Base-by-base conservation (phyloP, 495 filamentous ascomycete species). In the Tuber magnatum region DNA sequence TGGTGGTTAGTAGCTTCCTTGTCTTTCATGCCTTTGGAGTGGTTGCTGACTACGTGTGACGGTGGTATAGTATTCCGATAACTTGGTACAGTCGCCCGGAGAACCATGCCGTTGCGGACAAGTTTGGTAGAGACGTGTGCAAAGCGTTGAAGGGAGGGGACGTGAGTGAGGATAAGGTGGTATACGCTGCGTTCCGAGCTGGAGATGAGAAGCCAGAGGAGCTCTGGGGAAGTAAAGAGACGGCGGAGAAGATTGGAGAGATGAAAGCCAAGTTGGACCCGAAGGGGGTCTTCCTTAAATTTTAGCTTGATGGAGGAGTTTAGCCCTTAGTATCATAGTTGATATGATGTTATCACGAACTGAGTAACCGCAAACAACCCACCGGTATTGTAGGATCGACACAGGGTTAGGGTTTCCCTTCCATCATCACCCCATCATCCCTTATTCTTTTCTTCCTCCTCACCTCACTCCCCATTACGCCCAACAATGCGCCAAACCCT, bases 401-500 rank as follows among this genome's bases (percentile, higher is more conserved):
- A 1, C 6, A 65, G 56, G 56, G 56, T 65, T 65, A 65, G 56
- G 56, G 56, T 65, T 65, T 20, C 12, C 28, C 35, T 8, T 65
- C 56, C 56, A 65, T 32, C 10, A 32, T 35, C 28, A 65, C 14
- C 56, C 56, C 5, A 65, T 35, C 4, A 18, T 65, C 8, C 56
- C 28, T 18, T 7, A 12, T 5, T 35, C 56, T 4, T 32, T 32
- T 65, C 28, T 18, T 35, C 14, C 56, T 32, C 43, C 71, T 43
- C 10, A 70, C 65, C 10, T 20, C 43, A 69, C 28, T 18, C 40
- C 70, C 38, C 38, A 74, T 70, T 32, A 73, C 39, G 3, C 24
- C 43, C 46, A 41, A 74, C 42, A 35, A 76, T 76, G 71, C 74
- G n/a, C 32, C 22, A 38, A 42, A 51, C 74, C 40, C 74, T 76